phyloP scores from a whole-genome alignment of 768 basidiomycete genomes.

The Psilocybe tampanensis region DNA sequence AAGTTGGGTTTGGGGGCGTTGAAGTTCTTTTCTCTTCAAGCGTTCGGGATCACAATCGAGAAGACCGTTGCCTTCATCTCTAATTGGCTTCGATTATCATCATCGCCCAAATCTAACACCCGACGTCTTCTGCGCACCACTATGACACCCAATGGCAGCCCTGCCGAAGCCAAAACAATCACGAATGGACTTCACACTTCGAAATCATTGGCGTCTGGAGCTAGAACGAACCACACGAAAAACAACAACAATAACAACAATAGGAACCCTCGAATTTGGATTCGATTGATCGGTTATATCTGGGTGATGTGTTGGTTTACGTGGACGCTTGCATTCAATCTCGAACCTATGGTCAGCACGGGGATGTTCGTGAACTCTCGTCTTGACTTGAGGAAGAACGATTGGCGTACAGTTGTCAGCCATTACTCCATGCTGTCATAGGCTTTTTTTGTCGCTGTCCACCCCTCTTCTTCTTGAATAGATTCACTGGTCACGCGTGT shows the following conservation, averaged over 20 bases:
- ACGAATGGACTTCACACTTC: background rate
- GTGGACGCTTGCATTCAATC: background rate
- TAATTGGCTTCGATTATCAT: too few species aligned
- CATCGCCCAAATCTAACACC: background rate
- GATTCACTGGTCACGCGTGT: too few species aligned
- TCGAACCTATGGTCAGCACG: background rate
- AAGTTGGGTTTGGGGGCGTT: constrained; percentile 26
- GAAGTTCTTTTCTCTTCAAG: constrained; percentile 36
- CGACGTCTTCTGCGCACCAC: background rate
- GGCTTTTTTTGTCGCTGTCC: too few species aligned
- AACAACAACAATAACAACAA: too few species aligned
- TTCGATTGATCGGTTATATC: background rate
- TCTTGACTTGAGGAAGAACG: background rate
- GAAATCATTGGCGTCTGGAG: background rate
- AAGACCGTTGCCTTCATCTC: background rate
- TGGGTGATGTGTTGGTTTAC: background rate
- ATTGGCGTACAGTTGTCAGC: background rate
- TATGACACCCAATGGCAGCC: background rate
- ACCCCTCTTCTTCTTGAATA: too few species aligned
- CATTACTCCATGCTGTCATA: background rate
- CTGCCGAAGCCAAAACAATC: too few species aligned
- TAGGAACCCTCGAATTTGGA: background rate
- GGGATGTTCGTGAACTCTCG: background rate
- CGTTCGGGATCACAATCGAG: constrained; percentile 28
- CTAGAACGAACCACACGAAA: too few species aligned